These are phyloP conservation scores for Pyrenophora graminea DNA, from an alignment of 2,329 filamentous ascomycete species.

Conservation along the genomic window DNA sequence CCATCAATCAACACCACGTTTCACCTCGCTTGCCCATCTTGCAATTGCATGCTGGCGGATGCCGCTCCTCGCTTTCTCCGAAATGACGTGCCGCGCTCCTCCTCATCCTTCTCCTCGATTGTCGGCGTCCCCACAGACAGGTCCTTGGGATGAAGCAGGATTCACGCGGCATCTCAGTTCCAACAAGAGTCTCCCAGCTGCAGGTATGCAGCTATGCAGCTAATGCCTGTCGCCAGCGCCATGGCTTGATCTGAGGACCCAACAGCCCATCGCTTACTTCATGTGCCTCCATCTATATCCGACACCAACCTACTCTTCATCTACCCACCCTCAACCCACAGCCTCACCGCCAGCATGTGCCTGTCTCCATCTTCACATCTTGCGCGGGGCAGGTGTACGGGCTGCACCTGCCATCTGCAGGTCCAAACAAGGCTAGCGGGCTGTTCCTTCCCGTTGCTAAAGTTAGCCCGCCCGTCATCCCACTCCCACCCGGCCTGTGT, in stretches of 20 bases:
- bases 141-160: constrained; percentile 12
- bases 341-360: constrained; percentile 7
- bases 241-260: constrained; percentile 11
- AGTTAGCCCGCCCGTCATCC: constrained; percentile 12
- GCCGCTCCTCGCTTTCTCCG: constrained; percentile 1
- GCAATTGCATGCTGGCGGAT: constrained; percentile 1
- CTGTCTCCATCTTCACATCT: constrained; percentile 7
- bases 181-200: constrained; percentile 6
- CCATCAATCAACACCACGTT: background rate
- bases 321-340: background rate
- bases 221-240: constrained; percentile 12
- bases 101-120: background rate
- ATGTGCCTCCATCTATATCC: constrained; percentile 7
- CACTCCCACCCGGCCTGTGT: background rate
- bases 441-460: constrained; percentile 15
- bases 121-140: constrained; percentile 11
- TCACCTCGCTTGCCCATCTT: background rate
- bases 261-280: constrained; percentile 4
- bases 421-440: constrained; percentile 4
- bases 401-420: background rate
- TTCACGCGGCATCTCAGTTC: constrained; percentile 7
- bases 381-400: constrained; percentile 13
- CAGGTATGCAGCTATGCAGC: constrained; percentile 1
- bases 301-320: background rate
- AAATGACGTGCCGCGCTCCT: constrained; percentile 1